Percentiles rank a stretch among this genome's conserved stretches.
Evolutionary conservation across 441 rosid species (phyloP).

Genomic region (California macrophylla): DNA sequence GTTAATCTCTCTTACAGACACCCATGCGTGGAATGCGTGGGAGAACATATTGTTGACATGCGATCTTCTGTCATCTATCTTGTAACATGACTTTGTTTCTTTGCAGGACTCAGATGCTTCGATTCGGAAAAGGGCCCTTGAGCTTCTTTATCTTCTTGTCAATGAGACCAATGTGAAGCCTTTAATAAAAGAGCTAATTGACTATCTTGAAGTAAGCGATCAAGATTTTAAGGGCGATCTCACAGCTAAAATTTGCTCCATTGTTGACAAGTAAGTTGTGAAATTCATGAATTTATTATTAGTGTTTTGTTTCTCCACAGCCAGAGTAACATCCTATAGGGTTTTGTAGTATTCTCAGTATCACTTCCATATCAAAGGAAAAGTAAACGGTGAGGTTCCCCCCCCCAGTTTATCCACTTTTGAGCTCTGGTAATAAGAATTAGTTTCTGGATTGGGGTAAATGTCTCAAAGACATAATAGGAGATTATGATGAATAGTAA

Average conservation of each 20-base stretch:
- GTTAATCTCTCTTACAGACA: background rate
- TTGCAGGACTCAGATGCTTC: constrained; percentile 97
- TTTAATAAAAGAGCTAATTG: constrained; percentile 79
- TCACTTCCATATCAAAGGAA: background rate
- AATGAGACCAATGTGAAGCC: constrained; percentile 89
- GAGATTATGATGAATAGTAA: background rate
- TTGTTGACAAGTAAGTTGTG: constrained; percentile 82
- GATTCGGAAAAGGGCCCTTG: constrained; percentile 93
- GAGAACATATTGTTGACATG: background rate
- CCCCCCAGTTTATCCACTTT: background rate
- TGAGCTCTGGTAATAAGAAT: background rate
- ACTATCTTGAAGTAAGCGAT: constrained; percentile 89
- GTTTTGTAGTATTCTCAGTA: constrained; percentile 5
- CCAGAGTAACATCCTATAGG: constrained; percentile 10
- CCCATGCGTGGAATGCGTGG: background rate
- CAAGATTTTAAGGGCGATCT: constrained; percentile 94
- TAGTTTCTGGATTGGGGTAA: background rate
- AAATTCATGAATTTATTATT: constrained; percentile 15
- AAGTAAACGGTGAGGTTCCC: background rate
- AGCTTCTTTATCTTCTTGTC: constrained; percentile 73
- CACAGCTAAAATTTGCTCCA: constrained; percentile 89
- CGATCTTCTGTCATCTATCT: background rate
- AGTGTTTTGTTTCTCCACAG: background rate
- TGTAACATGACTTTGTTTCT: constrained; percentile 25
- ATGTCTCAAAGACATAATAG: constrained; percentile 8